Percentiles rank a stretch among this genome's conserved stretches.
These are phyloP conservation scores for Xylaria venustula DNA, from an alignment of 495 filamentous ascomycete genomes.

Conservation along the genomic window DNA sequence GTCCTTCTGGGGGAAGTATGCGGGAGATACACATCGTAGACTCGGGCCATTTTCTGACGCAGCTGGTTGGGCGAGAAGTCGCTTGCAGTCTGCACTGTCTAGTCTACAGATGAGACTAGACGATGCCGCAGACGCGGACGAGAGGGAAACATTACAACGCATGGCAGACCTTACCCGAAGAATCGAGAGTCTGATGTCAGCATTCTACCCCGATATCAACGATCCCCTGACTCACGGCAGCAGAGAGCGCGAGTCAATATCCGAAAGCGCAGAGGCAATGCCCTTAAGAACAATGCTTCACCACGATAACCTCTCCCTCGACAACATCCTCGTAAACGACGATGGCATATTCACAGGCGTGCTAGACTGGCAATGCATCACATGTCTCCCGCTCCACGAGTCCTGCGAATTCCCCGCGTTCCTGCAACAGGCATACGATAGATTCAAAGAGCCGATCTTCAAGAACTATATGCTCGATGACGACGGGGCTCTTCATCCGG, in stretches of 20 bases:
- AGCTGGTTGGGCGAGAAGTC: conserved; percentile 27
- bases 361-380: conserved; percentile 55
- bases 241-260: conserved; percentile 12
- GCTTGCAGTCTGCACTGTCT: conserved; percentile 16
- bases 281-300: conserved; percentile 39
- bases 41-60: conserved; percentile 27
- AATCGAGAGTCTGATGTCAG: conserved; percentile 16
- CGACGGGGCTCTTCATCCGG: neutral
- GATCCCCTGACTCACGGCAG: neutral
- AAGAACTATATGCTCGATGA: conserved; percentile 18
- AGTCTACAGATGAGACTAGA: conserved; percentile 14
- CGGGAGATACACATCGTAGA: conserved; percentile 18
- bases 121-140: neutral
- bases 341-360: conserved; percentile 44
- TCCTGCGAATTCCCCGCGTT: conserved; percentile 47
- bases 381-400: conserved; percentile 47
- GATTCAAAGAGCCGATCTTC: conserved; percentile 11
- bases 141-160: neutral
- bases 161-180: conserved; percentile 17
- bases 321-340: conserved; percentile 53
- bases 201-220: neutral
- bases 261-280: conserved; percentile 11
- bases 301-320: conserved; percentile 46
- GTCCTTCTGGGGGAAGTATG: conserved; percentile 35
- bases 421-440: conserved; percentile 27